Percentiles rank a stretch among this genome's conserved stretches.
Conservation (phyloP, 106 monocot genomes). For the Ottelia alismoides region DNA sequence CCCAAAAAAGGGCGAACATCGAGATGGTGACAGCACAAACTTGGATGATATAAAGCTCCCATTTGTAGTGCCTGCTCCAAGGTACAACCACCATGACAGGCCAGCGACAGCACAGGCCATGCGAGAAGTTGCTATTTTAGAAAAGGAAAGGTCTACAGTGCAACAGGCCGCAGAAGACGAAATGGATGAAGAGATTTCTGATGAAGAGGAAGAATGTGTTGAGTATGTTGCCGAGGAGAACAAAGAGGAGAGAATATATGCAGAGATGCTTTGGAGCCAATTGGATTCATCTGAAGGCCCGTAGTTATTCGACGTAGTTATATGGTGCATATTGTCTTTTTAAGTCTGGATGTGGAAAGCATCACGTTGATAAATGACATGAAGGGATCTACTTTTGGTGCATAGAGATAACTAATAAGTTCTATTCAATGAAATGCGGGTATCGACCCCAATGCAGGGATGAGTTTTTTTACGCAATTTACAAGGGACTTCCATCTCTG, state of each 20-base stretch:
- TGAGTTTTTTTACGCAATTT: too few species aligned
- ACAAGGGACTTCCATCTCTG: too few species aligned
- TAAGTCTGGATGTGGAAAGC: too few species aligned
- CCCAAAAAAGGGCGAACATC: not conserved
- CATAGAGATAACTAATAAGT: too few species aligned
- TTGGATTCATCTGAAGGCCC: constrained; percentile 45
- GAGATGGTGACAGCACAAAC: constrained; percentile 6
- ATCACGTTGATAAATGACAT: too few species aligned
- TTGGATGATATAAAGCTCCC: constrained; percentile 53
- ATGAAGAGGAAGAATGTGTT: constrained; percentile 30
- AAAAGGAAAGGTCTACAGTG: constrained; percentile 9
- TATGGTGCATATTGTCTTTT: too few species aligned
- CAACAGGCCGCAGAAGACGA: constrained; percentile 11
- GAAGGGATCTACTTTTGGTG: too few species aligned
- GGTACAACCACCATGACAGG: constrained; percentile 37
- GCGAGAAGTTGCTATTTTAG: constrained; percentile 29
- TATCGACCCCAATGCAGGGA: too few species aligned
- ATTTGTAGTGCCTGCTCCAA: constrained; percentile 71
- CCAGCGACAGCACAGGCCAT: constrained; percentile 72
- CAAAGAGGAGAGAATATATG: constrained; percentile 79
- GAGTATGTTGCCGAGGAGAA: constrained; percentile 35
- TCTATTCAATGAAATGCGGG: too few species aligned
- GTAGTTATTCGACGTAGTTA: too few species aligned
- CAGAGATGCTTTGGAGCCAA: constrained; percentile 90
- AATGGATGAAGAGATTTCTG: constrained; percentile 25